A percentile compares a stretch with the other conserved stretches of the same genome.
Evolutionary conservation across 495 filamentous ascomycete species (phyloP).

Genomic region (Penicillium malachiteum): DNA sequence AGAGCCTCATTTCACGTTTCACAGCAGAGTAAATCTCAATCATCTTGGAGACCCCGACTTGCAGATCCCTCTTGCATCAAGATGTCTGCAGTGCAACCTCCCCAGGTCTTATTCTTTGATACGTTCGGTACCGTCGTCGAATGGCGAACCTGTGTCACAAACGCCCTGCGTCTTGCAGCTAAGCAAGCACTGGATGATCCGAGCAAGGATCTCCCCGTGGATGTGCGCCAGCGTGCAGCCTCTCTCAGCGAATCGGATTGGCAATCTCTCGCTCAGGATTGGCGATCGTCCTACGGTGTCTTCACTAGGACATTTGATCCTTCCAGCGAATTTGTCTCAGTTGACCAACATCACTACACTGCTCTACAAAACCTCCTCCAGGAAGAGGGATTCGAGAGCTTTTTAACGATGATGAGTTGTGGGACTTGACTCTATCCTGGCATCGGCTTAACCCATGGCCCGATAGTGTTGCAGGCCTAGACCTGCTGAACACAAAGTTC

Average conservation of each 20-base stretch:
- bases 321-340: constrained; percentile 48
- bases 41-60: neutral
- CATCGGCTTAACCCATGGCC: constrained; percentile 69
- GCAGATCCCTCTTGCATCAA: neutral
- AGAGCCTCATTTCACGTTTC: neutral
- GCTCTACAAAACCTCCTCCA: constrained; percentile 57
- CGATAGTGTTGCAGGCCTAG: constrained; percentile 59
- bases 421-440: constrained; percentile 62
- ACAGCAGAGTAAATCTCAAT: neutral
- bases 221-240: constrained; percentile 47
- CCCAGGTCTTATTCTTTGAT: constrained; percentile 57
- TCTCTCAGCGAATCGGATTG: constrained; percentile 57
- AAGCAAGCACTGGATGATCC: constrained; percentile 43
- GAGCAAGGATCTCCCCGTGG: constrained; percentile 39
- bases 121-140: constrained; percentile 78
- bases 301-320: constrained; percentile 57
- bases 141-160: constrained; percentile 62
- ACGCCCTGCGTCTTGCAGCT: constrained; percentile 43
- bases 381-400: constrained; percentile 52
- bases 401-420: constrained; percentile 58
- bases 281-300: constrained; percentile 60
- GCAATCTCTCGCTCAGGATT: constrained; percentile 62
- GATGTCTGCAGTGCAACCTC: constrained; percentile 10
- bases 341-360: constrained; percentile 68
- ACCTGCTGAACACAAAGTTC: constrained; percentile 52